Evolutionary conservation across 2,329 filamentous ascomycete species (phyloP).

Genomic region (Neofusicoccum parvum): DNA sequence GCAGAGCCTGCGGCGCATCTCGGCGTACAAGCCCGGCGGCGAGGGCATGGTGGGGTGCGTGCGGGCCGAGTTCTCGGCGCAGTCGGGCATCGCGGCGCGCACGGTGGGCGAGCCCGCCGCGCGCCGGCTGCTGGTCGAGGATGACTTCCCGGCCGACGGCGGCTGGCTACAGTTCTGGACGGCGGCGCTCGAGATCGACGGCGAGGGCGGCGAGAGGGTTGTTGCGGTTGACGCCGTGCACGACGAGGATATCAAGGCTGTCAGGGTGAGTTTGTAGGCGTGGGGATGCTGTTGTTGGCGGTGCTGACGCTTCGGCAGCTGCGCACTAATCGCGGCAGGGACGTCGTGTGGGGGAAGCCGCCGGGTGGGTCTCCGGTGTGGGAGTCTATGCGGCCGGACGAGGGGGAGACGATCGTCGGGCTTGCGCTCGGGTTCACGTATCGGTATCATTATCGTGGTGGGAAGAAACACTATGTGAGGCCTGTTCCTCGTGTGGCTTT

Average conservation of each 20-base stretch:
- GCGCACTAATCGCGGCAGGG: constrained; percentile 24
- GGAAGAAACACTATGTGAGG: not conserved
- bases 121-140: not conserved
- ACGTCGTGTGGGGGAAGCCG: constrained; percentile 22
- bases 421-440: constrained; percentile 5
- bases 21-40: constrained; percentile 8
- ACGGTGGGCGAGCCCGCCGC: not conserved
- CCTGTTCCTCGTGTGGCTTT: not conserved
- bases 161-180: not conserved
- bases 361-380: not conserved
- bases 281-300: not conserved
- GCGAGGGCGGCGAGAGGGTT: constrained; percentile 26
- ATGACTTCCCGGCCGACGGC: not conserved
- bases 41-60: not conserved
- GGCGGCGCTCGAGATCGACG: constrained; percentile 24
- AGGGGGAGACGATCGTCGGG: constrained; percentile 20
- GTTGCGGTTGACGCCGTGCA: constrained; percentile 25
- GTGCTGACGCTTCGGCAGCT: not conserved
- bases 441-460: not conserved
- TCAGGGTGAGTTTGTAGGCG: constrained; percentile 18
- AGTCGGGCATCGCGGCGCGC: not conserved
- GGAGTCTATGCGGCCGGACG: not conserved
- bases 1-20: constrained; percentile 14
- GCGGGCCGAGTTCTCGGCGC: not conserved
- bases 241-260: constrained; percentile 19